Evolutionary conservation across 768 basidiomycete genomes (phyloP).

Genomic region (Ramaria rubella): DNA sequence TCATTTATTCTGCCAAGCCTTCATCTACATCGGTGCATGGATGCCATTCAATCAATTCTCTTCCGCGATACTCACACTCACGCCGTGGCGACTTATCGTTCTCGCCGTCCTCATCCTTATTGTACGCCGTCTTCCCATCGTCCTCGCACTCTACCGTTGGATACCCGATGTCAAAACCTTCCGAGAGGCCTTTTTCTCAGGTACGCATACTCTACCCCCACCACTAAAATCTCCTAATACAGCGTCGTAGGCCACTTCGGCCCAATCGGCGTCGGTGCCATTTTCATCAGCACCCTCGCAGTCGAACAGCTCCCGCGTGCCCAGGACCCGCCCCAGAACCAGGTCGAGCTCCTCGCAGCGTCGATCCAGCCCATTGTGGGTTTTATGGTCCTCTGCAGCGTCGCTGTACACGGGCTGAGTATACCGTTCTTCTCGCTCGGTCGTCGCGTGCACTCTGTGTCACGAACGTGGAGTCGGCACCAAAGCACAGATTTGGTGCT

Average conservation of each 20-base stretch:
- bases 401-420: conserved; percentile 82
- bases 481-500: conserved; percentile 36
- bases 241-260: conserved; percentile 73
- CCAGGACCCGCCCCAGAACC: conserved; percentile 40
- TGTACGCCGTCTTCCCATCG: conserved; percentile 75
- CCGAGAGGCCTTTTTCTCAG: conserved; percentile 77
- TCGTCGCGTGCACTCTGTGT: conserved; percentile 83
- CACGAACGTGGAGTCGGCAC: conserved; percentile 85
- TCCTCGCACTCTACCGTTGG: conserved; percentile 81
- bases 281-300: conserved; percentile 89
- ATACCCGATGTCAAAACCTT: conserved; percentile 96
- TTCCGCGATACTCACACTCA: conserved; percentile 57
- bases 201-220: neutral
- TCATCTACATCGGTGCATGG: conserved; percentile 96
- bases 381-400: conserved; percentile 90
- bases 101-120: conserved; percentile 78
- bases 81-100: conserved; percentile 78
- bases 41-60: conserved; percentile 86
- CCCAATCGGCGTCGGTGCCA: conserved; percentile 78
- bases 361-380: conserved; percentile 89
- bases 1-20: conserved; percentile 38
- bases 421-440: conserved; percentile 94
- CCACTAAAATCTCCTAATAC: too few species aligned
- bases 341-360: conserved; percentile 59
- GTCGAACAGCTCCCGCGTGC: conserved; percentile 49